Percentiles rank a stretch among this genome's conserved stretches.
These are phyloP conservation scores for Echeveria elegans DNA, from an alignment of 164 flowering plant genomes.

Conservation along the genomic window DNA sequence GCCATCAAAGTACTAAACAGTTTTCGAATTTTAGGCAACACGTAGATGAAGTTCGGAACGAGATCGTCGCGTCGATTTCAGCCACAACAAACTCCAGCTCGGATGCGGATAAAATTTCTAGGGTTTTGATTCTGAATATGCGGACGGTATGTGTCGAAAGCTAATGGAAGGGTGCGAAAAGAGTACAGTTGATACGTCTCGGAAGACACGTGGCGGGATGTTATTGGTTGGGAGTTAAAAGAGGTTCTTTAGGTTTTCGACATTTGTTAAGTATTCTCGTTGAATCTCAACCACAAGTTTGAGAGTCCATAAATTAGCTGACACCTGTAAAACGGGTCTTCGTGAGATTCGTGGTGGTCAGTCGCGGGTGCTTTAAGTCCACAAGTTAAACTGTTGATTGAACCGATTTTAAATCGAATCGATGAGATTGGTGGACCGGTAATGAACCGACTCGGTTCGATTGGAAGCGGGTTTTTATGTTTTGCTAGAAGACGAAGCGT, in stretches of 20 bases:
- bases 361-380: neutral
- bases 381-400: neutral
- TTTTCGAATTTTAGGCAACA: too few species aligned
- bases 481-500: neutral
- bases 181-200: neutral
- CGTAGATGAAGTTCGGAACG: neutral
- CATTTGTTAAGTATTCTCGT: neutral
- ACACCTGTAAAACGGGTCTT: neutral
- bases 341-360: neutral
- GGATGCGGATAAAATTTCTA: neutral
- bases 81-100: slow-evolving; percentile 4
- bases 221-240: too few species aligned
- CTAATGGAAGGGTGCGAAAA: neutral
- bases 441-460: neutral
- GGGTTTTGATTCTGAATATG: neutral
- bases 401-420: neutral
- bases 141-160: neutral
- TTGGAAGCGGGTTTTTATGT: neutral
- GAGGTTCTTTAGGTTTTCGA: too few species aligned
- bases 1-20: neutral
- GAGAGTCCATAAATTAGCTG: neutral
- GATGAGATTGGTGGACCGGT: neutral
- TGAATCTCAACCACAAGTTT: neutral
- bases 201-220: neutral
- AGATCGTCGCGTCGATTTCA: slow-evolving; percentile 5